Base-by-base conservation (phyloP, 2,329 filamentous ascomycete species). In the Aspergillus amoenus region DNA sequence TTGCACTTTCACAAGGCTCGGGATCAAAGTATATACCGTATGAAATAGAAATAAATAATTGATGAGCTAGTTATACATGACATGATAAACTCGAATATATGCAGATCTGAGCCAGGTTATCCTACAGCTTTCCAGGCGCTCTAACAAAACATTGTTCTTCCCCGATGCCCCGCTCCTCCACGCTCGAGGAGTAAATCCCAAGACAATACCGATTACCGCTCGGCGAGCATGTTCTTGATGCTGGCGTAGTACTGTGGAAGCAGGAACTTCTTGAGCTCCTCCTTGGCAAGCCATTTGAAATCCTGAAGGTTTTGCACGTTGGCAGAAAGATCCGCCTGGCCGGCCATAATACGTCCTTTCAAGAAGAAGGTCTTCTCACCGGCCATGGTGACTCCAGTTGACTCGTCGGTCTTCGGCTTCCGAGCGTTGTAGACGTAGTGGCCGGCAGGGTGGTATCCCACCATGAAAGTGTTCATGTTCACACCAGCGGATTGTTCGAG, bases 391-490 rank as follows among this genome's bases (percentile, higher is more conserved):
- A 62, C 67, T 57, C 61, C 69, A 46, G 59, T 60, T 17, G 71
- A 68, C 57, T 69, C 73, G 72, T 69, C 81, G 76, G 65, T 75
- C 70, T 65, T 74, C 72, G 70, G 79, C 66, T 67, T 73, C 64
- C 65, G 82, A 81, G 80, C 82, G 61, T 85, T 78, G 60, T 78
- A 79, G 64, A 90, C 81, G 69, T 89, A 78, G 77, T 97, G 89
- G 24, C 93, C 93, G 57, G 97, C 84, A 11, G 94, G 94, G 57
- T 89, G 89, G 67, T 92, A 92, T 59, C 92, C 93, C 51, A 99
- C 90, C 66, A 97, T 85, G 93, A 94, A 99, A 55, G 92, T 97
- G 80, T 97, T 97, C 93, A 99, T 97, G 82, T 99, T 95, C 60
- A 90, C 78, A 57, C 94, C 94, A 9, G 88, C 92, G 3, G 91